Base-by-base conservation (phyloP, 441 rosid genomes). In the Erodium texanum region DNA sequence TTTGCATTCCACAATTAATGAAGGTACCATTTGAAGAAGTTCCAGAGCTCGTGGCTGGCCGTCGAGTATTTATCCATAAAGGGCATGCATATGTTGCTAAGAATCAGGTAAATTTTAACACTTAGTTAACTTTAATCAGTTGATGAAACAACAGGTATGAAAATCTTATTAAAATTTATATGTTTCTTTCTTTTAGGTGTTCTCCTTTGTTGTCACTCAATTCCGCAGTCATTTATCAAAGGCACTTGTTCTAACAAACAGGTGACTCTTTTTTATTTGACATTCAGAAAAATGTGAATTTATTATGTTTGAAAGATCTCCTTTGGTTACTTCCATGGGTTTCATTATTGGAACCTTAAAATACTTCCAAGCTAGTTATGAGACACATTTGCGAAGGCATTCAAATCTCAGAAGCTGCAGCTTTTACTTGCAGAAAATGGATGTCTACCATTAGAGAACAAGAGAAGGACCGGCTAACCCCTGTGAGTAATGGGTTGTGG, bases 1-100 rank as follows among this genome's bases (percentile, higher is more conserved):
- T 43, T 48, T 18, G 58, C 63, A 64, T 38, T 65, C 45, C 73
- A 58, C 76, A 56, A 41, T 45, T 36, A 38, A 43, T 81, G 83
- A 82, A 92, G 99, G 97, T 89, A 23, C 97, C 97, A 23, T 94
- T 92, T 77, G 98, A 94, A 85, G 98, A 89, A 77, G 99, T 94
- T 73, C 93, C 99, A 23, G 97, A 89, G 75, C 97, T 92, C 77
- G 97, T 92, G 52, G 88, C 96, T 78, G 68, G 79, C 78, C 96
- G 96, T 22, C 81, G 83, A 71, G 97, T 89, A 24, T 87, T 79
- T 74, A 68, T 90, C 69, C 81, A 77, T 61, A 85, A 84, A 82
- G 97, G 97, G 22, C 38, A 75, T 84, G 97, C 96, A 22, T 93
- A 91, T 80, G 90, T 93, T 67, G 87, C 88, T 54, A 83, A 82